These are phyloP conservation scores for Pestalotiopsis fici DNA, from an alignment of 2,329 filamentous ascomycete species.

Conservation along the genomic window DNA sequence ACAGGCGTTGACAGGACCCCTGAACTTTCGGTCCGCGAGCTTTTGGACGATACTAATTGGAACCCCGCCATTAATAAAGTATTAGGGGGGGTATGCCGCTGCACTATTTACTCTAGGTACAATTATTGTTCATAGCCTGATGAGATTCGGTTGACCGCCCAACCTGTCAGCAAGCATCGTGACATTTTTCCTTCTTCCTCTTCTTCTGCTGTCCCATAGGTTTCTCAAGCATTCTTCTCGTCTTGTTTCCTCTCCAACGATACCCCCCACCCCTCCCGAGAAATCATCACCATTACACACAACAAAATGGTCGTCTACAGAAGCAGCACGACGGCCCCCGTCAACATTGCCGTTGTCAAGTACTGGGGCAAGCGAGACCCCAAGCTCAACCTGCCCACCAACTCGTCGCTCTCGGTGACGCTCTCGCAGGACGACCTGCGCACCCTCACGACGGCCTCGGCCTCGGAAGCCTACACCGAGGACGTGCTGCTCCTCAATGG, in stretches of 20 bases:
- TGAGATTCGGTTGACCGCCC: neutral
- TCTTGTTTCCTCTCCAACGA: neutral
- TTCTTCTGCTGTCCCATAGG: neutral
- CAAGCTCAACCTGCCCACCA: conserved; percentile 93
- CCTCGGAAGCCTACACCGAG: conserved; percentile 69
- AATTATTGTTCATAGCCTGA: neutral
- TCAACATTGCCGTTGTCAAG: conserved; percentile 99
- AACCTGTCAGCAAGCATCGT: neutral
- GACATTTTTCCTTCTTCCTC: neutral
- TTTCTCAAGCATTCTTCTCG: neutral
- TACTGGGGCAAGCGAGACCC: conserved; percentile 98
- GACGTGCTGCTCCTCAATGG: conserved; percentile 85
- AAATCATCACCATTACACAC: neutral
- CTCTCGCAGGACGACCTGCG: conserved; percentile 92
- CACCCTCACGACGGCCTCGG: conserved; percentile 93
- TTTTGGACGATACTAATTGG: neutral
- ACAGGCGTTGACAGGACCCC: neutral
- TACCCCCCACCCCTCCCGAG: neutral
- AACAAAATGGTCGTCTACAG: conserved; percentile 67
- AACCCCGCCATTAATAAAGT: neutral
- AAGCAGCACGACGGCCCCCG: conserved; percentile 92
- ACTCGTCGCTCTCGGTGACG: conserved; percentile 95
- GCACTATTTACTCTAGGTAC: neutral
- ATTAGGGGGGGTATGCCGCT: neutral
- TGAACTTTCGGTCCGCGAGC: neutral